phyloP scores from a whole-genome alignment of 257 asterid genomes.

The Scutellaria baicalensis region DNA sequence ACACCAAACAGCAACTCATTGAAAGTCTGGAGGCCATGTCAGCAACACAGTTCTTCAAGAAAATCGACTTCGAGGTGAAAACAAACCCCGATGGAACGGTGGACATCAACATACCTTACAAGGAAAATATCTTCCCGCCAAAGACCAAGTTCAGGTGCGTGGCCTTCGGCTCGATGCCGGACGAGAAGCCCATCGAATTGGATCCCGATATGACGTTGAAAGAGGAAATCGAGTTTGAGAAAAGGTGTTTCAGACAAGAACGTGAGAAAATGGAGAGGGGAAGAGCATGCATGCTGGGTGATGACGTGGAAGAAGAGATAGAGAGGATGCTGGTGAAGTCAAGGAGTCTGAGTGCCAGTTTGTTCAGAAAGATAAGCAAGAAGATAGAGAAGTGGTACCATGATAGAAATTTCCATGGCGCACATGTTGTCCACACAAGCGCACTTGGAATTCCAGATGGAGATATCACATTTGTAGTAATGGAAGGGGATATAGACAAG shows the following conservation, averaged over 20 bases:
- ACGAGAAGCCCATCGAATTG: slow-evolving; percentile 55
- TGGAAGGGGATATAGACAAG: slow-evolving; percentile 78
- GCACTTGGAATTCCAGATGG: slow-evolving; percentile 47
- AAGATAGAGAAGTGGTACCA: slow-evolving; percentile 75
- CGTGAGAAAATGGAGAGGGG: slow-evolving; percentile 45
- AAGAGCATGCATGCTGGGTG: slow-evolving; percentile 38
- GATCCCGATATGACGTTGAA: slow-evolving; percentile 70
- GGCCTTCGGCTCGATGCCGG: slow-evolving; percentile 61
- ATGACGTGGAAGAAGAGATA: slow-evolving; percentile 45
- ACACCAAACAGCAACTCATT: slow-evolving; percentile 48
- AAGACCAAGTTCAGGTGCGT: slow-evolving; percentile 49
- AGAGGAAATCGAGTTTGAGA: slow-evolving; percentile 38
- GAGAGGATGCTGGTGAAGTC: slow-evolving; percentile 41
- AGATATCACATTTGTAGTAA: slow-evolving; percentile 48
- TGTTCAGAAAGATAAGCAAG: slow-evolving; percentile 58
- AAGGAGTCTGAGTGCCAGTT: slow-evolving; percentile 56
- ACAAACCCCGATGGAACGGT: slow-evolving; percentile 67
- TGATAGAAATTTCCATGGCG: slow-evolving; percentile 56
- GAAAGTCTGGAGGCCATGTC: slow-evolving; percentile 30
- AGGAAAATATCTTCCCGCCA: background rate
- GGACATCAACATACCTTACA: slow-evolving; percentile 35
- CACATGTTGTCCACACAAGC: slow-evolving; percentile 60
- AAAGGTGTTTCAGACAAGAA: slow-evolving; percentile 43
- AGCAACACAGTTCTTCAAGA: slow-evolving; percentile 58
- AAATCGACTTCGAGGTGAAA: slow-evolving; percentile 56